Evolutionary conservation across 2,329 filamentous ascomycete genomes (phyloP), one percentile per base, ranked within the genome.

Genomic region (Xylaria sp.): DNA sequence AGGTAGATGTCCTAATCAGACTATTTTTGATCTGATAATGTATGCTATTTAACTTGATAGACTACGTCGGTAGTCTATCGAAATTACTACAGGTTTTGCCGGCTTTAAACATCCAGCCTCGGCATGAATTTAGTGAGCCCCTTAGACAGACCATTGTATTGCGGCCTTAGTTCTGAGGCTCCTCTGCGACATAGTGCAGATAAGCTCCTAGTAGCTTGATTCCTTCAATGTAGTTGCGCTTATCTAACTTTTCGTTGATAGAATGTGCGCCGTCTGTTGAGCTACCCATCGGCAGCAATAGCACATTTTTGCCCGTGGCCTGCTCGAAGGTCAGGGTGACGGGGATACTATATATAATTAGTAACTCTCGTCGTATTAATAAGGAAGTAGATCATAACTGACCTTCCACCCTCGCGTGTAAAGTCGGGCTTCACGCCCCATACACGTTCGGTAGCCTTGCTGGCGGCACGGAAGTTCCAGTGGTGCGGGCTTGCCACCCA

Each of bases 231-330:
- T 99, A 99, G 84, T 99, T 99, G 79, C 89, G 90, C 88, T 92
- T 94, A 82, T 99, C 96, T 67, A 99, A 86, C 88, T 97, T 98
- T 89, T 98, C 96, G 81, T 99, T 99, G 83, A 98, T 97, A 41
- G 94, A 97, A 84, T 99, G 96, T 8, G 96, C 96, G 51, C 93
- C 94, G 80, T 98, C 96, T 1, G 95, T 99, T 52, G 93, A 97
- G 85, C 93, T 97, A 55, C 96, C 96, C 96, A 99, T 98, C 39
- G 96, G 96, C 74, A 99, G 84, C 74, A 99, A 85, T 66, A 99
- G 85, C 51, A 98, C 95, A 78, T 98, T 99, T 91, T 99, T 99
- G 78, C 94, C 94, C 7, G 95, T 97, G 20, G 96, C 94, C 84
- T 98, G 91, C 85, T 99, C 96, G 80, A 99, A 99, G 1, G 94